Evolutionary conservation across 2,329 filamentous ascomycete species (phyloP), one percentile per base, ranked within the genome.

Genomic region (Fusarium longipes): DNA sequence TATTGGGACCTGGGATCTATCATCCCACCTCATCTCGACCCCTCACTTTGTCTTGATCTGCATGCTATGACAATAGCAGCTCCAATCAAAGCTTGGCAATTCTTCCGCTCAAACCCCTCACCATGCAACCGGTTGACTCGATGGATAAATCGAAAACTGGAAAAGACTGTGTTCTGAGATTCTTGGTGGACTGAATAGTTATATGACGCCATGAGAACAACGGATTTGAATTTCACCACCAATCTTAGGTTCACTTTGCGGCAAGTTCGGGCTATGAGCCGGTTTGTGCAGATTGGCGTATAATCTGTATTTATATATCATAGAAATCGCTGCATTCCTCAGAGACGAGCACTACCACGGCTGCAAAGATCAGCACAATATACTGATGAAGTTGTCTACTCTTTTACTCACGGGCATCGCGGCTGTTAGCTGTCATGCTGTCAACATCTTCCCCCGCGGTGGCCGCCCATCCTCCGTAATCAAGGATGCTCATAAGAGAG

Each of bases 391-490:
- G 27, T 7, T 71, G 2, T 45, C 43, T 5, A 63, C 25, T 3
- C 1, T 59, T 2, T 6, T 72, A 11, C 3, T 63, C 2, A 12
- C 63, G 5, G 45, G 49, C 10, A 15, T 70, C 0, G 33, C 30
- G 38, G 63, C 51, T 14, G 22, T 39, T 14, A 29, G 14, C 14
- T 53, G 60, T 27, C 29, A 70, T 36, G 67, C 70, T 5, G 52
- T 65, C 8, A 64, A 54, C 29, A 56, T 68, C 22, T 29, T 66
- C 1, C 59, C 66, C 7, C 65, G 60, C 7, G 68, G 67, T 8
- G 55, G 53, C 1, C 70, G 65, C 18, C 65, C 73, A 10, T 67
- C 70, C 14, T 58, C 67, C 17, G 32, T 73, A 11, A 59, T 77
- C 8, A 60, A 66, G 6, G 54, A 75, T 27, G 51, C 55, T 5